Percentiles rank a stretch among this genome's conserved stretches.
Evolutionary conservation across 2,329 filamentous ascomycete genomes (phyloP).

Genomic region (Neonectria coccinea): DNA sequence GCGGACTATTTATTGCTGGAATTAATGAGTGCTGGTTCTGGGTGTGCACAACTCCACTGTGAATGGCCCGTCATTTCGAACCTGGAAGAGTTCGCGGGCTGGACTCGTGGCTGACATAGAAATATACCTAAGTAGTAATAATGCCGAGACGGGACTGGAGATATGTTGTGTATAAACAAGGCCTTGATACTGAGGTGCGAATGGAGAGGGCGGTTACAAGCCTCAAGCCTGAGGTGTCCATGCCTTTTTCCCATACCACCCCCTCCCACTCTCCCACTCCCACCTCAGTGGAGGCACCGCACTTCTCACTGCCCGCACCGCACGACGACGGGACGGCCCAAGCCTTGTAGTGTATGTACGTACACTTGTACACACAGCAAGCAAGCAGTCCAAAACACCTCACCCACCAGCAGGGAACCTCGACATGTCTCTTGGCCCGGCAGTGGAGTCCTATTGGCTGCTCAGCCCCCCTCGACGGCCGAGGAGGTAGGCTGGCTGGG

Average conservation of each 20-base stretch:
- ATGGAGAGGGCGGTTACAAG: no score
- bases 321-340: no score
- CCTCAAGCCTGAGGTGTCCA: not conserved
- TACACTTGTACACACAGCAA: not conserved
- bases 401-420: slow-evolving; percentile 21
- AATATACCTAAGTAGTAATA: no score
- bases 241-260: no score
- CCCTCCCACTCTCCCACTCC: not conserved
- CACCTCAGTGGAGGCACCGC: not conserved
- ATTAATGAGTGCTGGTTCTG: not conserved
- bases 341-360: no score
- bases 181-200: no score
- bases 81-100: not conserved
- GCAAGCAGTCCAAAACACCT: slow-evolving; percentile 8
- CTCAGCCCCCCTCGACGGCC: slow-evolving; percentile 3
- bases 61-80: not conserved
- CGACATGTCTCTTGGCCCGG: slow-evolving; percentile 18
- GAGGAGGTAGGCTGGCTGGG: slow-evolving; percentile 6
- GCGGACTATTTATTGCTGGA: not conserved
- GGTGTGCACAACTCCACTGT: not conserved
- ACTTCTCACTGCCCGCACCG: no score
- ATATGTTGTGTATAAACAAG: no score
- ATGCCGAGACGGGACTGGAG: no score
- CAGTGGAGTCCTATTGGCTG: slow-evolving; percentile 17
- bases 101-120: not conserved